phyloP scores from a whole-genome alignment of 1,284 basidiomycete genomes.

The Wallemia mellicola region DNA sequence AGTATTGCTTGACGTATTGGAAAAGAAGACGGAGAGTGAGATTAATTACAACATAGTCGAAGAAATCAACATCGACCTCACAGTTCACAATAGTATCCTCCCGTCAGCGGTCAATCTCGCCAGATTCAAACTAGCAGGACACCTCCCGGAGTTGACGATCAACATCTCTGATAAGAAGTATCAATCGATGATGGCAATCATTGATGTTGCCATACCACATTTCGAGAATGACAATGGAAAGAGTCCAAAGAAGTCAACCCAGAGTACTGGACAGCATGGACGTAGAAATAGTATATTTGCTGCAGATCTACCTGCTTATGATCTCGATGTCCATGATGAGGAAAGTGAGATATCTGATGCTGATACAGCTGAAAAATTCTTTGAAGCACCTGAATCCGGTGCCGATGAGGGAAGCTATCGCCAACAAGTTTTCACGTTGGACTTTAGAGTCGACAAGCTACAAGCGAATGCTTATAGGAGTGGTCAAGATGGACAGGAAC shows the following conservation, averaged over 20 bases:
- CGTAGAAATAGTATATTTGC: neutral
- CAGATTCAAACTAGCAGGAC: slow-evolving; percentile 72
- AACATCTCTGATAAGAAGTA: slow-evolving; percentile 95
- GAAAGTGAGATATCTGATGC: slow-evolving; percentile 14
- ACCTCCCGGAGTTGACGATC: slow-evolving; percentile 58
- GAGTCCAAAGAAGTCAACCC: neutral
- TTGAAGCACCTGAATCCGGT: slow-evolving; percentile 35
- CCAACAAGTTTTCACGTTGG: slow-evolving; percentile 64
- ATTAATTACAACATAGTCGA: slow-evolving; percentile 56
- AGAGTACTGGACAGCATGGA: neutral
- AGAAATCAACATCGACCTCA: slow-evolving; percentile 67
- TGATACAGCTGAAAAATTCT: slow-evolving; percentile 24
- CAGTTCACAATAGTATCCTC: slow-evolving; percentile 80
- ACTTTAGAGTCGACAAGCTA: slow-evolving; percentile 69
- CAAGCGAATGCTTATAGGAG: slow-evolving; percentile 53
- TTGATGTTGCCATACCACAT: slow-evolving; percentile 69
- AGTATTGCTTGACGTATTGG: slow-evolving; percentile 8
- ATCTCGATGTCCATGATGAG: slow-evolving; percentile 30
- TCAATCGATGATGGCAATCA: slow-evolving; percentile 68
- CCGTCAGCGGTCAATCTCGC: slow-evolving; percentile 57
- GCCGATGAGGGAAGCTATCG: slow-evolving; percentile 27
- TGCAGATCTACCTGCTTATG: slow-evolving; percentile 27
- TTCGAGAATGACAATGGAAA: slow-evolving; percentile 28
- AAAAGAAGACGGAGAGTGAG: slow-evolving; percentile 11
- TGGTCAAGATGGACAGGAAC: slow-evolving; percentile 26